Conservation (phyloP, 2,329 filamentous ascomycete species). For the Aurifilum marmelostoma region DNA sequence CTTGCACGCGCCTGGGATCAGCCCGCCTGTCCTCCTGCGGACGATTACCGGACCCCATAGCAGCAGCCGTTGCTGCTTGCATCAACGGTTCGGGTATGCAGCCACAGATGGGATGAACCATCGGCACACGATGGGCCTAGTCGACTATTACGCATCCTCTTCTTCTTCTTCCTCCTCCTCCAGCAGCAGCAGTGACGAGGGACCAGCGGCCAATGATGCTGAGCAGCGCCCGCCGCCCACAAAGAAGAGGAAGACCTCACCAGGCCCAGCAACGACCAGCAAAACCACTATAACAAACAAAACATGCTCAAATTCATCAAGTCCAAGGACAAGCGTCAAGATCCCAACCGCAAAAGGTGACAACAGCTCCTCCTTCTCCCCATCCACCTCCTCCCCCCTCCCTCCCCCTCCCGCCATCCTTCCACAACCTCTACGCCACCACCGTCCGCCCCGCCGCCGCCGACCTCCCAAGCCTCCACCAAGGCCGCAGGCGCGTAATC, state of each 20-base stretch:
- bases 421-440: slow-evolving; percentile 89
- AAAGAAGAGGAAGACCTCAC: slow-evolving; percentile 31
- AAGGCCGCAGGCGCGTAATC: slow-evolving; percentile 77
- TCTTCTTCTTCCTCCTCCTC: slow-evolving; percentile 18
- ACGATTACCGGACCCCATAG: neutral
- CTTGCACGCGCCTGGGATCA: neutral
- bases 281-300: neutral
- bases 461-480: slow-evolving; percentile 85
- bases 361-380: slow-evolving; percentile 23
- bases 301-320: neutral
- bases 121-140: slow-evolving; percentile 40
- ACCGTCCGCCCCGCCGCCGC: slow-evolving; percentile 74
- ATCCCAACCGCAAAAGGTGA: neutral
- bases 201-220: slow-evolving; percentile 12
- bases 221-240: slow-evolving; percentile 27
- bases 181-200: slow-evolving; percentile 24
- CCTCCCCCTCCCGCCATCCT: slow-evolving; percentile 80
- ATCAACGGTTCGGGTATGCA: neutral
- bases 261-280: slow-evolving; percentile 17
- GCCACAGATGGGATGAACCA: neutral
- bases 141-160: slow-evolving; percentile 44
- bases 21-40: neutral
- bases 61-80: neutral
- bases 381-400: slow-evolving; percentile 64
- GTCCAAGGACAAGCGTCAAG: neutral